Evolutionary conservation across 2,329 filamentous ascomycete genomes (phyloP), one percentile per base, ranked within the genome.

Genomic region (Rutstroemia sp.): DNA sequence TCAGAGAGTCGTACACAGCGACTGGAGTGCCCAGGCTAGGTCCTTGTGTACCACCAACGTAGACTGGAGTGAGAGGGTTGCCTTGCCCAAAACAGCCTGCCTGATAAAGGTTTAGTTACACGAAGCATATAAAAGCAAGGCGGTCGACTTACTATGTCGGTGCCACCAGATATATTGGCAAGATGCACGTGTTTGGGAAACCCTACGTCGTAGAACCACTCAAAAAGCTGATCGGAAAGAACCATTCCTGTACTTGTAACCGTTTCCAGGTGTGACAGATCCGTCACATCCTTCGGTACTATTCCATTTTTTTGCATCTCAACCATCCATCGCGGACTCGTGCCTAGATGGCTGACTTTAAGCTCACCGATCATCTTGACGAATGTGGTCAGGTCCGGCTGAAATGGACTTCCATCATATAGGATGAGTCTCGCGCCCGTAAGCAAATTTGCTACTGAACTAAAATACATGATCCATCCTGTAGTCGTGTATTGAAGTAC

Each of bases 381-480:
- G 62, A 90, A 82, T 4, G 80, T 77, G 17, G 73, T 77, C 1
- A 82, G 73, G 59, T 88, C 82, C 0, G 89, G 89, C 47, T 83
- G 72, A 70, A 95, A 90, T 0, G 89, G 89, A 8, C 84, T 89
- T 3, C 89, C 90, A 67, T 95, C 89, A 68, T 95, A 95, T n/a
- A 92, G 74, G 1, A 95, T 71, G 1, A 79, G 75, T 5, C 81
- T 77, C 0, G 77, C 76, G 7, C 88, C 88, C 41, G 76, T 72
- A 1, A 86, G 64, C 7, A 92, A 74, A 4, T 76, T 74, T 19
- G 77, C 75, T 0, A 89, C 74, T 39, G 78, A 80, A 2, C 76
- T 72, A 8, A 91, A 73, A 67, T 92, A 94, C 89, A 95, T 95
- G 71, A 95, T 94, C 89, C 89, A 95, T 0, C 88, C 87, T 0